phyloP scores from a whole-genome alignment of 305 asterid genomes.

The Fraxinus xanthoxyloides region DNA sequence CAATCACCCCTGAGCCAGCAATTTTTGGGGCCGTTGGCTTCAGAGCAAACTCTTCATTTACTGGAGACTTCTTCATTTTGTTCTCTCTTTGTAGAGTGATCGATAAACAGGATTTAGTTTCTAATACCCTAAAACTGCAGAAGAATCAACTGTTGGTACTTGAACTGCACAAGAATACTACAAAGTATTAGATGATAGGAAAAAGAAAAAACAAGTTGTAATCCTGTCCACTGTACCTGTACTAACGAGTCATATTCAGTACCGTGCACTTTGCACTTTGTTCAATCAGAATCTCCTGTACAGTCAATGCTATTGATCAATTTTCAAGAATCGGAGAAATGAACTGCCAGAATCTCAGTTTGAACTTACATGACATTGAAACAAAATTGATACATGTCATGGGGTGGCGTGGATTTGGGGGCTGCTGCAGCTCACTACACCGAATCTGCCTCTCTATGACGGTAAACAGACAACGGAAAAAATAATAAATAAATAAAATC shows the following conservation, averaged over 20 bases:
- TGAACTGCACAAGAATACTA: not conserved
- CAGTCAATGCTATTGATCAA: not conserved
- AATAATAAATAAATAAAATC: not conserved
- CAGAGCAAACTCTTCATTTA: slow-evolving; percentile 58
- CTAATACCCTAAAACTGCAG: not conserved
- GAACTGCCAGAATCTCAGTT: not conserved
- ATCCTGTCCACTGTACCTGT: not conserved
- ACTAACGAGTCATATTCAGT: not conserved
- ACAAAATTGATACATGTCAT: not conserved
- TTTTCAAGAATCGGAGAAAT: not conserved
- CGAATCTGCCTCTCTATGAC: not conserved
- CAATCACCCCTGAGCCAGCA: slow-evolving; percentile 61
- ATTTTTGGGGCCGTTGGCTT: slow-evolving; percentile 80
- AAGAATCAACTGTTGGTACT: not conserved
- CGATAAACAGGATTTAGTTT: not conserved
- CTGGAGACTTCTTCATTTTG: slow-evolving; percentile 40
- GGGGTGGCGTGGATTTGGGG: not conserved
- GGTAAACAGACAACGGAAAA: not conserved
- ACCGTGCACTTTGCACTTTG: too few relatives aligned
- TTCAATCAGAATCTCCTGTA: not conserved
- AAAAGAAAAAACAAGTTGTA: not conserved
- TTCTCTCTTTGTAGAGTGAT: slow-evolving; percentile 4
- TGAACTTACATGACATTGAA: not conserved
- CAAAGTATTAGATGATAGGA: not conserved
- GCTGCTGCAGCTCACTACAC: not conserved